Percentiles rank a stretch among this genome's conserved stretches.
phyloP scores from a whole-genome alignment of 2,329 filamentous ascomycete species.

The Monosporascus sp. region DNA sequence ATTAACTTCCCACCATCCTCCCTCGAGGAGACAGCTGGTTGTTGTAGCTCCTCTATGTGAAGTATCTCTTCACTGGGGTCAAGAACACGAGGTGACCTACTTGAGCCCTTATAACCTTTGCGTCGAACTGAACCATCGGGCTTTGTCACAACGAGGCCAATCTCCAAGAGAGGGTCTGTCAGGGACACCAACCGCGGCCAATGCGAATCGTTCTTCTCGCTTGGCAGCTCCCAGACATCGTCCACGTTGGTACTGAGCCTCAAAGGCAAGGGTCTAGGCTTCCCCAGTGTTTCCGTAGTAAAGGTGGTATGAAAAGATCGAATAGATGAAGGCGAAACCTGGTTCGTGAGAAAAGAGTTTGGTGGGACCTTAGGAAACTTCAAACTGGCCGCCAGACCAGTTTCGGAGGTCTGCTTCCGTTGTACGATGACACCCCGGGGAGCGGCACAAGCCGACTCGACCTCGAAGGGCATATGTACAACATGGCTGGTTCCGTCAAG shows the following conservation, averaged over 20 bases:
- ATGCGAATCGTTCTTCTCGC: conserved; percentile 49
- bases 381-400: conserved; percentile 44
- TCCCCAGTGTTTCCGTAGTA: conserved; percentile 52
- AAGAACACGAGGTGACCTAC: conserved; percentile 50
- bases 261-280: conserved; percentile 48
- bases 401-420: conserved; percentile 58
- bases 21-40: conserved; percentile 38
- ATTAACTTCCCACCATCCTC: conserved; percentile 48
- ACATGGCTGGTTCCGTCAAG: conserved; percentile 82
- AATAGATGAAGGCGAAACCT: conserved; percentile 48
- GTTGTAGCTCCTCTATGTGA: conserved; percentile 66
- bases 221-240: conserved; percentile 50
- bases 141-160: conserved; percentile 72
- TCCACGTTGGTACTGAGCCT: conserved; percentile 50
- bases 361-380: conserved; percentile 62
- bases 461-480: conserved; percentile 89
- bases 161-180: conserved; percentile 77
- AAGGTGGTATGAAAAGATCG: conserved; percentile 46
- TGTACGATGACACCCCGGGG: conserved; percentile 82
- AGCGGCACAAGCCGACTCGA: conserved; percentile 78
- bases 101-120: conserved; percentile 32
- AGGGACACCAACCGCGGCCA: conserved; percentile 77
- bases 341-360: conserved; percentile 75
- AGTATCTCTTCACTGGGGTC: conserved; percentile 76
- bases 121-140: conserved; percentile 35